Conservation (phyloP, 768 basidiomycete species). For the Tubosaeta sp. region DNA sequence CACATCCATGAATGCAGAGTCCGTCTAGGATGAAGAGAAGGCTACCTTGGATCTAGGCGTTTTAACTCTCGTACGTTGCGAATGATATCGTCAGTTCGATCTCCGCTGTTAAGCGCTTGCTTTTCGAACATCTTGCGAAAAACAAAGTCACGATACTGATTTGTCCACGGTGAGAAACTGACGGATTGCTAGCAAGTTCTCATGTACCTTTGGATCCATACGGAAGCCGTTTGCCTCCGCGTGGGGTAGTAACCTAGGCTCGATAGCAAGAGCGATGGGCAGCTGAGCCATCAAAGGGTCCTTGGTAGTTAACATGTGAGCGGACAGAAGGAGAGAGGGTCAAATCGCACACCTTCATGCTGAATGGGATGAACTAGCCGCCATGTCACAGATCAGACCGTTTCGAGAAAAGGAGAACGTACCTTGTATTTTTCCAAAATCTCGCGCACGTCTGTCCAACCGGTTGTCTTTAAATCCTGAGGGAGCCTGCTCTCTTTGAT, state of each 20-base stretch:
- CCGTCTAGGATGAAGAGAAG: slow-evolving; percentile 2
- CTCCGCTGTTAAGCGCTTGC: slow-evolving; percentile 42
- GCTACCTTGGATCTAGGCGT: slow-evolving; percentile 63
- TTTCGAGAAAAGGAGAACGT: slow-evolving; percentile 7
- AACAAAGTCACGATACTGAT: slow-evolving; percentile 78
- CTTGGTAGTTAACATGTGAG: slow-evolving; percentile 32
- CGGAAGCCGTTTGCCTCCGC: slow-evolving; percentile 71
- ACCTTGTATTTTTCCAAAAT: slow-evolving; percentile 71
- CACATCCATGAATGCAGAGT: slow-evolving; percentile 3
- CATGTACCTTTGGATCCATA: slow-evolving; percentile 69
- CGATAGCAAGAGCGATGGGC: slow-evolving; percentile 71
- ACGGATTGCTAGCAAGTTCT: neutral
- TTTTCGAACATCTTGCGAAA: slow-evolving; percentile 84
- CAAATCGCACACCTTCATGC: slow-evolving; percentile 48
- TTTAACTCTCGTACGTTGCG: slow-evolving; percentile 69
- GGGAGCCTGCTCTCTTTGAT: slow-evolving; percentile 67
- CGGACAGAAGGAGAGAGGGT: neutral
- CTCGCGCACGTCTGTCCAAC: slow-evolving; percentile 61
- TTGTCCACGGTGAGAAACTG: slow-evolving; percentile 10
- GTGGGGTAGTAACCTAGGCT: slow-evolving; percentile 67
- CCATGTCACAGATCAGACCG: slow-evolving; percentile 12
- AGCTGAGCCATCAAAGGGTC: slow-evolving; percentile 77
- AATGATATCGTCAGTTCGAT: slow-evolving; percentile 57
- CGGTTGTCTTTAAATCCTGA: slow-evolving; percentile 51
- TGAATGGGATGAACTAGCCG: slow-evolving; percentile 73